A percentile compares a stretch with the other conserved stretches of the same genome.
These are phyloP conservation scores for Naegleria gruberi DNA, from an alignment of 208 protist species.

Conservation along the genomic window DNA sequence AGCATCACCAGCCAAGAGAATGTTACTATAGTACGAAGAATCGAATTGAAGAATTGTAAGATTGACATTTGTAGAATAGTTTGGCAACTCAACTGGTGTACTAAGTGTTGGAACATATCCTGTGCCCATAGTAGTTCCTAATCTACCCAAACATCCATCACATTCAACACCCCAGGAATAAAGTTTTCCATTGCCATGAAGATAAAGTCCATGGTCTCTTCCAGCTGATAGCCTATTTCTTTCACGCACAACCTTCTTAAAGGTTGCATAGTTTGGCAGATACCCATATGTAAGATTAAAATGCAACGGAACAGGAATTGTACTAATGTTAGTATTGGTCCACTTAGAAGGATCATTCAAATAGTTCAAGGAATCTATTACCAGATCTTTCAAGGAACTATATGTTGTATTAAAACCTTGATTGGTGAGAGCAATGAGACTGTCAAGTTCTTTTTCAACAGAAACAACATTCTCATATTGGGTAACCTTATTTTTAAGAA, in stretches of 20 bases:
- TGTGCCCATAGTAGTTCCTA: not conserved
- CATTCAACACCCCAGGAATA: not conserved
- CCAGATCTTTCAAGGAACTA: not conserved
- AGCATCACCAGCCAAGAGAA: not conserved
- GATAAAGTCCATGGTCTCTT: not conserved
- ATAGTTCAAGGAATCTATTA: not conserved
- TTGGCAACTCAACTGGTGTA: not conserved
- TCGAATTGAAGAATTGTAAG: not conserved
- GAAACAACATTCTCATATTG: not conserved
- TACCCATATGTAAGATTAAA: not conserved
- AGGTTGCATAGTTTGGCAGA: not conserved
- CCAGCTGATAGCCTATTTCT: not conserved
- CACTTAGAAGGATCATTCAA: not conserved
- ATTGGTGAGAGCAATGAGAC: not conserved
- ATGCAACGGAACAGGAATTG: not conserved
- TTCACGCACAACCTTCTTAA: not conserved
- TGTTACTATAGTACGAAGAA: not conserved
- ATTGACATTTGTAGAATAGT: no score
- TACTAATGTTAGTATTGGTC: not conserved
- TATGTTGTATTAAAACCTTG: not conserved
- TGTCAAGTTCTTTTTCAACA: not conserved
- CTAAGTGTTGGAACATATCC: not conserved
- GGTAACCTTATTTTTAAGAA: not conserved
- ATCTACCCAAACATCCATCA: not conserved
- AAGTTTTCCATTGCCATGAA: not conserved